These are phyloP conservation scores for Pouteria glomerata DNA, from an alignment of 148 eudicot genomes.

Conservation along the genomic window DNA sequence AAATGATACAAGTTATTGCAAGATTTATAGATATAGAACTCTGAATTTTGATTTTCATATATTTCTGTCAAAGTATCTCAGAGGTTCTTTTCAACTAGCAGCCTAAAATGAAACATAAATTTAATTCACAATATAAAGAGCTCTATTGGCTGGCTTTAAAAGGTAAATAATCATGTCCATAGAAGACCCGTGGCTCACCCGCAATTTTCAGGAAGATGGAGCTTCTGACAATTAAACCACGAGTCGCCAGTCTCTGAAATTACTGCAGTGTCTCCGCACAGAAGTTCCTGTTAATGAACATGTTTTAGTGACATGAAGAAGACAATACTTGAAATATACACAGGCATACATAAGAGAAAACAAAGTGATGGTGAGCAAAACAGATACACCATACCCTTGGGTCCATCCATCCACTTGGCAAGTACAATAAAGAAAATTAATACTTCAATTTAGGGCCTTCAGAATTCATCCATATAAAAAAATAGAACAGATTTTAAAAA, in stretches of 20 bases:
- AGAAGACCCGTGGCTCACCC: conserved; percentile 36
- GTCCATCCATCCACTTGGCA: not conserved
- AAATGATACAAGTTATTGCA: not conserved
- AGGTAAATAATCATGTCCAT: not conserved
- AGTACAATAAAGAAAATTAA: too few relatives aligned
- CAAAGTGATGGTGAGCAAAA: not conserved
- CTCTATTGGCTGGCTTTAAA: not conserved
- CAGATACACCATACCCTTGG: not conserved
- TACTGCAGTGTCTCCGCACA: conserved; percentile 57
- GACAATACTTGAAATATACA: not conserved
- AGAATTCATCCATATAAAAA: too few relatives aligned
- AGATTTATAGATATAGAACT: not conserved
- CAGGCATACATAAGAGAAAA: not conserved
- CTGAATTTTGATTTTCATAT: not conserved
- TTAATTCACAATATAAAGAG: not conserved
- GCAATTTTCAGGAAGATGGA: conserved; percentile 70
- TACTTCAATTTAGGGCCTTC: too few relatives aligned
- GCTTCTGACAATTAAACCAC: conserved; percentile 86
- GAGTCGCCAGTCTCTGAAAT: conserved; percentile 83
- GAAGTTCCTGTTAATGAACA: conserved; percentile 55
- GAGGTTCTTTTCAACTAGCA: not conserved
- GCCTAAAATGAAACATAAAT: not conserved
- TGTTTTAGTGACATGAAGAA: not conserved
- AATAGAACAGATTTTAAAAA: too few relatives aligned
- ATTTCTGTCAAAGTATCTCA: not conserved